Conservation (phyloP, 2,329 filamentous ascomycete genomes). For the Cladophialophora chaetospira region DNA sequence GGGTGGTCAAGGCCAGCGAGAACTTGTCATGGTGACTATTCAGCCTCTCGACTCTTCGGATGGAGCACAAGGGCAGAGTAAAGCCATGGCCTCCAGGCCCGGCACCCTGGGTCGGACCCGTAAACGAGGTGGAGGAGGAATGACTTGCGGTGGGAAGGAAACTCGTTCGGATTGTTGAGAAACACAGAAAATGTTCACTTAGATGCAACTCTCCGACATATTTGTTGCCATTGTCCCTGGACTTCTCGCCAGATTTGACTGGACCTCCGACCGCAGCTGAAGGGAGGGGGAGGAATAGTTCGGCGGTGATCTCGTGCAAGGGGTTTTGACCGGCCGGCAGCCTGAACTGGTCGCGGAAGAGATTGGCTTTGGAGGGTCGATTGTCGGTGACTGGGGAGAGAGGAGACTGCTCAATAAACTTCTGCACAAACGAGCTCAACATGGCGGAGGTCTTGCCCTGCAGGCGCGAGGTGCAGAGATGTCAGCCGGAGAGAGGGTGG, state of each 20-base stretch:
- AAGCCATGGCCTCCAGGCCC: conserved; percentile 95
- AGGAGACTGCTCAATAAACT: conserved; percentile 88
- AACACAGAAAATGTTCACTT: conserved; percentile 93
- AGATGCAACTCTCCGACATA: conserved; percentile 92
- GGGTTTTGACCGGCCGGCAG: conserved; percentile 90
- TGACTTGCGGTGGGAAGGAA: conserved; percentile 79
- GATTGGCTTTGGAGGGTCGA: conserved; percentile 81
- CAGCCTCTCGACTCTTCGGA: conserved; percentile 86
- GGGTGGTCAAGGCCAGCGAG: conserved; percentile 90
- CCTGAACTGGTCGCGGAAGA: conserved; percentile 96
- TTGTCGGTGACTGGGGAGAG: conserved; percentile 73
- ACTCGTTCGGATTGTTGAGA: conserved; percentile 89
- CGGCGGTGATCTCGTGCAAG: conserved; percentile 92
- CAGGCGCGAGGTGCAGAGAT: conserved; percentile 2
- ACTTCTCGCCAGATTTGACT: conserved; percentile 62
- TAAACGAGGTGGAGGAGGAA: conserved; percentile 78
- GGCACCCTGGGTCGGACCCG: conserved; percentile 87
- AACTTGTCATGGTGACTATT: conserved; percentile 93
- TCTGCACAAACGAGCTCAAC: conserved; percentile 83
- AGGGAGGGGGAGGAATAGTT: conserved; percentile 80
- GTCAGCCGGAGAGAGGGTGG: conserved; percentile 2
- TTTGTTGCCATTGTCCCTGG: conserved; percentile 69
- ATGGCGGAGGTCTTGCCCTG: conserved; percentile 24
- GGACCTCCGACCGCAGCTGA: conserved; percentile 52
- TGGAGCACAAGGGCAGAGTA: conserved; percentile 86